Conservation (phyloP, 2,329 filamentous ascomycete genomes). For the Colletotrichum coccodes region DNA sequence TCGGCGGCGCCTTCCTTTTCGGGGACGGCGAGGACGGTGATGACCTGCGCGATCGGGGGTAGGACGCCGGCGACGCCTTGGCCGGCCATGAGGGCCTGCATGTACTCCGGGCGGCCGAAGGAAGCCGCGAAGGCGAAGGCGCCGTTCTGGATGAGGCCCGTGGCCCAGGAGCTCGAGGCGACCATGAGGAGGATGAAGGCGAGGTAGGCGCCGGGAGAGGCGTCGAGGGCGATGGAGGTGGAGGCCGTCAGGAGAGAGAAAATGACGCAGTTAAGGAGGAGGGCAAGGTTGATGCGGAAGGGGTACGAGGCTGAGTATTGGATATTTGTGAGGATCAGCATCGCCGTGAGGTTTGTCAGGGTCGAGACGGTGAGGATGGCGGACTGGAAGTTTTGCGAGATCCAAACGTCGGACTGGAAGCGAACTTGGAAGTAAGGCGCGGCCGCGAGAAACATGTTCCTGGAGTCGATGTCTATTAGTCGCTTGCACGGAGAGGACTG, state of each 20-base stretch:
- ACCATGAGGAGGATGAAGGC: constrained; percentile 86
- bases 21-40: constrained; percentile 78
- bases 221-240: constrained; percentile 73
- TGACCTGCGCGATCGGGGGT: constrained; percentile 86
- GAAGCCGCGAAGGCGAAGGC: constrained; percentile 90
- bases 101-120: constrained; percentile 89
- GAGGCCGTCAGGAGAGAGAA: constrained; percentile 85
- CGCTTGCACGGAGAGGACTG: background rate
- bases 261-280: constrained; percentile 79
- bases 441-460: constrained; percentile 98
- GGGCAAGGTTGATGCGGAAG: constrained; percentile 81
- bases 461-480: constrained; percentile 44
- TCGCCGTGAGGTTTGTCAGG: constrained; percentile 80
- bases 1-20: constrained; percentile 36
- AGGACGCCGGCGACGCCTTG: constrained; percentile 93
- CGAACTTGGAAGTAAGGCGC: constrained; percentile 91
- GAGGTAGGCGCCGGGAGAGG: constrained; percentile 76
- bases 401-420: constrained; percentile 76
- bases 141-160: constrained; percentile 91
- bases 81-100: constrained; percentile 94
- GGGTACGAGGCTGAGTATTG: constrained; percentile 89
- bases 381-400: constrained; percentile 86
- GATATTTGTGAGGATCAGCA: constrained; percentile 81
- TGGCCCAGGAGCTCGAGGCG: constrained; percentile 79
- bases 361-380: constrained; percentile 89